Conservation (phyloP, 2,329 filamentous ascomycete genomes). For the Aspergillus transmontanensis region DNA sequence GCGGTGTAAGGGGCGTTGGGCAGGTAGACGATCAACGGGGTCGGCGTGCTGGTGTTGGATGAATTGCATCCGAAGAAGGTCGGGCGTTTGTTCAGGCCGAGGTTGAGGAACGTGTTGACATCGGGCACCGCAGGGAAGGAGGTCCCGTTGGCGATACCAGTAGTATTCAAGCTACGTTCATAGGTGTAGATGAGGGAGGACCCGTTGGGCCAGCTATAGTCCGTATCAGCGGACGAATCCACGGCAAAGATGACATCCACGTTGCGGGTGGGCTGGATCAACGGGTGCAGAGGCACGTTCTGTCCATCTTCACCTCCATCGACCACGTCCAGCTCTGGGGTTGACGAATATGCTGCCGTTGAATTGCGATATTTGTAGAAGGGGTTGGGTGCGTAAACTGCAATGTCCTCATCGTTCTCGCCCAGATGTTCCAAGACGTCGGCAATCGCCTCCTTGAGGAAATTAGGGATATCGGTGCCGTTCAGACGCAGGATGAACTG, state of each 20-base stretch:
- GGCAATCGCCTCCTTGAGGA: conserved; percentile 56
- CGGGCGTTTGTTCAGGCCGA: conserved; percentile 71
- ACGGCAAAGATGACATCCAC: conserved; percentile 82
- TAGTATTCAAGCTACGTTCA: conserved; percentile 60
- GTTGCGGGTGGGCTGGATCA: conserved; percentile 71
- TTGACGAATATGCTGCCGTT: conserved; percentile 60
- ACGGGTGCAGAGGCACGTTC: conserved; percentile 76
- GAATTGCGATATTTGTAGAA: conserved; percentile 56
- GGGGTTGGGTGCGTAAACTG: conserved; percentile 73
- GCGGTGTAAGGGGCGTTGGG: conserved; percentile 80
- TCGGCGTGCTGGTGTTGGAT: conserved; percentile 38
- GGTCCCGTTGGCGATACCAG: conserved; percentile 65
- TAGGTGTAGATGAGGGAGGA: conserved; percentile 75
- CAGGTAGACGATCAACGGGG: conserved; percentile 74
- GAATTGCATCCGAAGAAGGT: conserved; percentile 80
- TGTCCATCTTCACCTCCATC: conserved; percentile 75
- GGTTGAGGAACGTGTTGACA: conserved; percentile 75
- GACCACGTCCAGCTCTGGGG: conserved; percentile 66
- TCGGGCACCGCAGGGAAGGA: conserved; percentile 73
- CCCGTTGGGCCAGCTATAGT: conserved; percentile 73
- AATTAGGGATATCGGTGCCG: conserved; percentile 49
- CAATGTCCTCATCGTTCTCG: conserved; percentile 68
- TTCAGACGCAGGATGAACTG: conserved; percentile 69
- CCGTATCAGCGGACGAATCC: conserved; percentile 75
- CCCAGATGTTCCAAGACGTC: conserved; percentile 60